A percentile compares a stretch with the other conserved stretches of the same genome.
phyloP scores from a whole-genome alignment of 768 basidiomycete species.

The Termitomyces sp. region DNA sequence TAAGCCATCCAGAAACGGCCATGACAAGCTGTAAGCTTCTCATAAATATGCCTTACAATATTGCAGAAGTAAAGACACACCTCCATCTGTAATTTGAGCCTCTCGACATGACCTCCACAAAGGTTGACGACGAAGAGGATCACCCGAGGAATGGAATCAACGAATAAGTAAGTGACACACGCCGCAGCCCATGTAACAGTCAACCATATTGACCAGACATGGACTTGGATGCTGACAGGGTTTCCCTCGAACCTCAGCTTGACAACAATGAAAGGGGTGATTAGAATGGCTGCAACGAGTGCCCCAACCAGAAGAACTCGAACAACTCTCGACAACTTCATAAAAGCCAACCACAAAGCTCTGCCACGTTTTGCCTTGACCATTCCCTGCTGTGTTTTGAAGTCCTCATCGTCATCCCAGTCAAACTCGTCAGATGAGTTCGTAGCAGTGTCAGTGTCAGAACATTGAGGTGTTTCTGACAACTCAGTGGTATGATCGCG shows the following conservation, averaged over 20 bases:
- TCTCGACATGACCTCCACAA: slow-evolving; percentile 58
- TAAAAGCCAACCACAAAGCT: slow-evolving; percentile 56
- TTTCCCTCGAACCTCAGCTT: slow-evolving; percentile 51
- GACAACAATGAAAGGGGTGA: slow-evolving; percentile 67
- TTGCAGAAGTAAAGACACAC: slow-evolving; percentile 25
- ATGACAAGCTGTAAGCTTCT: slow-evolving; percentile 43
- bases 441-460: slow-evolving; percentile 45
- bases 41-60: not conserved
- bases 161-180: slow-evolving; percentile 55
- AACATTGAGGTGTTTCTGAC: slow-evolving; percentile 12
- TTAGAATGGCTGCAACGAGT: slow-evolving; percentile 57
- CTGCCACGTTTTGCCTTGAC: slow-evolving; percentile 57
- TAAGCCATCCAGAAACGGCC: slow-evolving; percentile 68
- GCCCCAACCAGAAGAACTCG: slow-evolving; percentile 53
- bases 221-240: slow-evolving; percentile 46
- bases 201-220: slow-evolving; percentile 64
- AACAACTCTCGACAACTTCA: slow-evolving; percentile 57
- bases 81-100: slow-evolving; percentile 64
- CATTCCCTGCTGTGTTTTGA: slow-evolving; percentile 18
- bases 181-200: slow-evolving; percentile 59
- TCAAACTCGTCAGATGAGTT: slow-evolving; percentile 67
- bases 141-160: slow-evolving; percentile 55
- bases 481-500: slow-evolving; percentile 17
- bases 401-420: slow-evolving; percentile 63
- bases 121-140: slow-evolving; percentile 48